Percentiles rank a stretch among this genome's conserved stretches.
Evolutionary conservation across 768 basidiomycete genomes (phyloP).

Genomic region (Lenzites betulinus): DNA sequence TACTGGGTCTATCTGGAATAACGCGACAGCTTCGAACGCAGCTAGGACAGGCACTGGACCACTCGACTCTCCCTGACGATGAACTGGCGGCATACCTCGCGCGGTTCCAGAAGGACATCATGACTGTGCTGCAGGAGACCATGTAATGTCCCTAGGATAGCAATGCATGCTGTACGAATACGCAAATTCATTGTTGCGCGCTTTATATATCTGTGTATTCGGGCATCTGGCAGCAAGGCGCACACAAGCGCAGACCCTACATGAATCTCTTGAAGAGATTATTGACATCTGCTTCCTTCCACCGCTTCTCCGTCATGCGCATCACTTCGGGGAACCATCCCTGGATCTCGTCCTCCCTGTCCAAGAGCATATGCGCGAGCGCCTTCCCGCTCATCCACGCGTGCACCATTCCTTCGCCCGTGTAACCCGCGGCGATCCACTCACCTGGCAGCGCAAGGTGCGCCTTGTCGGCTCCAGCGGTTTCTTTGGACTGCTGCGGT

Average conservation of each 20-base stretch:
- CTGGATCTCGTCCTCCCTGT: slow-evolving; percentile 32
- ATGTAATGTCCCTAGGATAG: slow-evolving; percentile 19
- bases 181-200: too few species aligned
- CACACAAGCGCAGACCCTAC: too few species aligned
- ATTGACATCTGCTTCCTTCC: slow-evolving; percentile 47
- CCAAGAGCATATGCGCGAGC: slow-evolving; percentile 60
- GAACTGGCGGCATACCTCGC: slow-evolving; percentile 68
- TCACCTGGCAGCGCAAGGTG: slow-evolving; percentile 50
- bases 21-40: slow-evolving; percentile 64
- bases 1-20: neutral
- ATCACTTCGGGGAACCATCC: slow-evolving; percentile 55
- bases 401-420: slow-evolving; percentile 75
- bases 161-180: too few species aligned
- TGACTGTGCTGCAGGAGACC: slow-evolving; percentile 50
- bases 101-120: slow-evolving; percentile 71
- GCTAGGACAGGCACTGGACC: slow-evolving; percentile 68
- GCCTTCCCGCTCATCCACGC: slow-evolving; percentile 66
- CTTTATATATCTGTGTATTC: too few species aligned
- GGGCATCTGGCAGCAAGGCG: neutral
- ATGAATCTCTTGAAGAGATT: slow-evolving; percentile 27
- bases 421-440: slow-evolving; percentile 72
- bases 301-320: slow-evolving; percentile 49
- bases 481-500: neutral
- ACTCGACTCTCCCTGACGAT: slow-evolving; percentile 72
- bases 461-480: slow-evolving; percentile 4